A percentile compares a stretch with the other conserved stretches of the same genome.
Conservation (phyloP, 768 basidiomycete genomes). For the Naganishia kalamii region DNA sequence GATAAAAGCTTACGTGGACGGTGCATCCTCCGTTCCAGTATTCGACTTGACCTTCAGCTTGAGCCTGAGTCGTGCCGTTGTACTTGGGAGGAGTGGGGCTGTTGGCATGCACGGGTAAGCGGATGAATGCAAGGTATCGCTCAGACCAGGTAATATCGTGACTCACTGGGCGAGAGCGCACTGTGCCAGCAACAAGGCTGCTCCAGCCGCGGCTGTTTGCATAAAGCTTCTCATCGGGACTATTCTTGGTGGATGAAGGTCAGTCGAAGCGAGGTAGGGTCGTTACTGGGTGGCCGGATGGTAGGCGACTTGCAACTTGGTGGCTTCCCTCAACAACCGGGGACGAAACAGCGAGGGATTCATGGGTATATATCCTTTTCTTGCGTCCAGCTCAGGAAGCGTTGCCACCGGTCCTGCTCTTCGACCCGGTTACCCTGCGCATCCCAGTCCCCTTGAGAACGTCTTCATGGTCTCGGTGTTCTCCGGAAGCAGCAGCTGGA, state of each 20-base stretch:
- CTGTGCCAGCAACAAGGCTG: background rate
- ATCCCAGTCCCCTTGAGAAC: too few species aligned
- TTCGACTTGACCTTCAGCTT: conserved; percentile 13
- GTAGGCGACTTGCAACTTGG: too few species aligned
- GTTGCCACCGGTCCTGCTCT: too few species aligned
- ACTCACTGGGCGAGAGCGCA: conserved; percentile 1
- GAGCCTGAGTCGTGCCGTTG: conserved; percentile 10
- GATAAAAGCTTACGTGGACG: background rate
- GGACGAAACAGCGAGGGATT: background rate
- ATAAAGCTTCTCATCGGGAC: background rate
- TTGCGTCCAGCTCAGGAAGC: background rate
- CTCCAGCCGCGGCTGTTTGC: background rate
- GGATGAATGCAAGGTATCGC: background rate
- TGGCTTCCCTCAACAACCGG: too few species aligned
- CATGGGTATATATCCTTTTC: background rate
- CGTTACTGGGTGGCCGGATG: too few species aligned
- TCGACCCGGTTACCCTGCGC: too few species aligned
- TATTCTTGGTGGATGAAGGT: background rate
- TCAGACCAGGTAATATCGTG: background rate
- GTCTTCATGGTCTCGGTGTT: background rate
- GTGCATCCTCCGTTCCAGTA: conserved; percentile 8
- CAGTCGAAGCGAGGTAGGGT: background rate
- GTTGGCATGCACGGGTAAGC: background rate
- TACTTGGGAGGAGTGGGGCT: conserved; percentile 17
- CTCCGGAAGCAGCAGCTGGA: background rate